Evolutionary conservation across 108 stramenopile species (phyloP), one percentile per base, ranked within the genome.

Genomic region (Cyclotella sp.): DNA sequence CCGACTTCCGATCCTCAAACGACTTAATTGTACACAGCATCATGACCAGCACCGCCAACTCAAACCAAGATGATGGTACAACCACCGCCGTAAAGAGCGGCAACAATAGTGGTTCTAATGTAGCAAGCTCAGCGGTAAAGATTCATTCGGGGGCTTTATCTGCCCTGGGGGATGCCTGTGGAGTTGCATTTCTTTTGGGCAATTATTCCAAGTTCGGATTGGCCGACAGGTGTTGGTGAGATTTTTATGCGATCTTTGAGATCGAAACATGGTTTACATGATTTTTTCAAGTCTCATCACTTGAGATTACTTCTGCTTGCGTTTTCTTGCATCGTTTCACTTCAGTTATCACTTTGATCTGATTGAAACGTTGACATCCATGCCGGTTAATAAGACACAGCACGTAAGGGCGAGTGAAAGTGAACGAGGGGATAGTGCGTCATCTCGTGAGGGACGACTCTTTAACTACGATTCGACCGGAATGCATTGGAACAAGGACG

Each of bases 281-380:
- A 28, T 3, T 30, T 60, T 22, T 46, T 47, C 12, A 16, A n/a
- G 65, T 26, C 34, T 63, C 6, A 42, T 9, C 12, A 12, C 41
- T 63, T 15, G 16, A 15, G 40, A 3, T 11, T 2, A 63, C 40
- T 40, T 5, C 10, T 8, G 15, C 13, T 41, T 39, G 27, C 39
- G 34, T 41, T 63, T 63, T 15, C n/a, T 42, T 22, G 41, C 21
- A 41, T 9, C 41, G 2, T 41, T 27, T 24, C 6, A 47, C 41
- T 47, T 30, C 59, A 81, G 86, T 46, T 94, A 94, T 63, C 93
- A 94, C 75, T 92, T 92, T 71, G 91, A 94, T 81, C 71, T 94
- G 42, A 84, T 88, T 39, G 60, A 89, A 62, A 77, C 85, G 15
- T 55, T 88, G 45, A 80, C 76, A 21, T 57, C 59, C 10, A 44